Conservation (phyloP, 1,284 basidiomycete genomes). For the Rhodotorula sp. region DNA sequence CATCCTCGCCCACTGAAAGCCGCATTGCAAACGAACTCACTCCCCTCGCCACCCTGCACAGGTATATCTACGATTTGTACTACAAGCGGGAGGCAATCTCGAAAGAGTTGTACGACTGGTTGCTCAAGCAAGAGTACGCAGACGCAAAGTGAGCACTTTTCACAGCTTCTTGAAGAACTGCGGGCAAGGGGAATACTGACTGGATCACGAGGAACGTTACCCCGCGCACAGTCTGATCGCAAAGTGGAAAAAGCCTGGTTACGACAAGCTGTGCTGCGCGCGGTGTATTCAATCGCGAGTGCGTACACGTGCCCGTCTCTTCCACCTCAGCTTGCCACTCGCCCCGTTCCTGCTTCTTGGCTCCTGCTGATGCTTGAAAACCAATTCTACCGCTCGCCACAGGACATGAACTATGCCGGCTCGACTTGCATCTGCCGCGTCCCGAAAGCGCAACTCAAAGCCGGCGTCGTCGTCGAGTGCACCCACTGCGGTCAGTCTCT, state of each 20-base stretch:
- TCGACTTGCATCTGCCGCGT: slow-evolving; percentile 99
- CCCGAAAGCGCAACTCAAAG: slow-evolving; percentile 86
- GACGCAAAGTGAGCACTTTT: slow-evolving; percentile 79
- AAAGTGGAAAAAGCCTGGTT: slow-evolving; percentile 99
- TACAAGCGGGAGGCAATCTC: slow-evolving; percentile 97
- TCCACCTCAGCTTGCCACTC: not conserved
- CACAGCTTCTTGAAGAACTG: not conserved
- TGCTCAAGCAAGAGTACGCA: slow-evolving; percentile 94
- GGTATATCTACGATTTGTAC: slow-evolving; percentile 98
- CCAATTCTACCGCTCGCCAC: not conserved
- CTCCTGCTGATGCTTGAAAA: too few relatives aligned
- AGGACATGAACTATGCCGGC: slow-evolving; percentile 99
- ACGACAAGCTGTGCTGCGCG: slow-evolving; percentile 96
- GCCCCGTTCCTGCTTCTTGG: not conserved
- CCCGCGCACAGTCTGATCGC: slow-evolving; percentile 73
- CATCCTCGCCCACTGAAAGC: too few relatives aligned
- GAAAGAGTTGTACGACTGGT: slow-evolving; percentile 94
- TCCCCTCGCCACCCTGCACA: not conserved
- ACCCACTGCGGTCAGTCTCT: slow-evolving; percentile 39
- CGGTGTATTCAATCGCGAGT: slow-evolving; percentile 94
- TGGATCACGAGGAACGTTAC: not conserved
- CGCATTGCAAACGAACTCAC: too few relatives aligned
- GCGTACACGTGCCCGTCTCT: slow-evolving; percentile 40
- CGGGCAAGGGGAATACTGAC: not conserved
- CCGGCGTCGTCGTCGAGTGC: slow-evolving; percentile 75